Base-by-base conservation (phyloP, 2,329 filamentous ascomycete genomes). In the Emmonsiellopsis sp. region DNA sequence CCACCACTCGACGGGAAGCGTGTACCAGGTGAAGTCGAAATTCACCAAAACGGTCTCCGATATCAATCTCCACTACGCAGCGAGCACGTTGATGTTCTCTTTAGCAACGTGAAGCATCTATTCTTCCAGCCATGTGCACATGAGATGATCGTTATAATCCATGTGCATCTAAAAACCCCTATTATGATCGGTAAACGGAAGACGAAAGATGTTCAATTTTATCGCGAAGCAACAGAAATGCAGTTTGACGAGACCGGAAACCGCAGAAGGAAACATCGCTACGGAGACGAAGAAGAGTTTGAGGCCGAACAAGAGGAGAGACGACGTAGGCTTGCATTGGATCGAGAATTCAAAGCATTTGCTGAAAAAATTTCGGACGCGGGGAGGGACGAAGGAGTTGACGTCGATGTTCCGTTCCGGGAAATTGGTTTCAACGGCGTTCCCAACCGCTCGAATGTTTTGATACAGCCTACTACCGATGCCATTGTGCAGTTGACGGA, bases 181-280 rank as follows among this genome's bases (percentile, higher is more conserved):
- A 97, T 98, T 68, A 90, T 98, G 70, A 87, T 98, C 58, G 93
- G 93, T 56, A 97, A 95, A 79, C 94, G 95, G 76, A 98, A 98
- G 82, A 95, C 93, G 9, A 96, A 93, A 75, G 94, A 98, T 68
- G 87, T 98, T 1, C 94, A 98, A 63, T 98, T 98, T 73, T 96
- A 96, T 66, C 84, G 93, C 52, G 93, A 98, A 74, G 93, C 93
- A 3, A 97, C 93, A 0, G 93, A 98, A 61, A 97, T 98, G 69
- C 90, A 95, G 65, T 97, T 98, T 62, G 93, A 98, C 65, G 93
- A 98, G 74, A 98, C 93, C 47, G 94, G 93, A 61, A 98, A 97
- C 72, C 83, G 94, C 58, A 95, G 96, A 75, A 87, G 93, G 60
- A 96, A 96, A 74, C 95, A 97, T 72, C 85, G 93, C 48, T 97